These are phyloP conservation scores for Penicillium egyptiacum DNA, from an alignment of 495 filamentous ascomycete genomes.

Conservation along the genomic window DNA sequence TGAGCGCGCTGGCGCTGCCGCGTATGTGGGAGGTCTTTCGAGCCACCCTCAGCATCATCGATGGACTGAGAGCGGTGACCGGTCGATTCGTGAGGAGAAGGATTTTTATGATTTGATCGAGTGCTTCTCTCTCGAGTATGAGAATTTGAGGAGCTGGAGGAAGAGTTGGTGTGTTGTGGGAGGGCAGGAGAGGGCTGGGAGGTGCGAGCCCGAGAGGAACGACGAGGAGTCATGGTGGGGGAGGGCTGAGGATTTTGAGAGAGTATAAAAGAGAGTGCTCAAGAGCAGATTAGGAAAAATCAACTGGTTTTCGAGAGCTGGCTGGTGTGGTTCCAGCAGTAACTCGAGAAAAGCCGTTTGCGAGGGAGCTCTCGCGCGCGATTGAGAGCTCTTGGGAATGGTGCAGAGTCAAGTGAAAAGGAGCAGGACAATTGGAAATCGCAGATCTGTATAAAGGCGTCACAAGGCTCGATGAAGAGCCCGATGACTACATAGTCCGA, in stretches of 20 bases:
- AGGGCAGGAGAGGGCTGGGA: constrained; percentile 67
- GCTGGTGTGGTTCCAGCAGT: constrained; percentile 9
- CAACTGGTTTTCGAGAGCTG: constrained; percentile 5
- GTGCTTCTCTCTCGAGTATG: constrained; percentile 69
- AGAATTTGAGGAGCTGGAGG: constrained; percentile 74
- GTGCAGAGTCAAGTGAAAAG: constrained; percentile 13
- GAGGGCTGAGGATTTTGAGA: constrained; percentile 9
- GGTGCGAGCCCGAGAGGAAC: constrained; percentile 86
- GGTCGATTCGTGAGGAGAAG: constrained; percentile 70
- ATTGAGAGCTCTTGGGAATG: constrained; percentile 28
- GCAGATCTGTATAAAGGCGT: constrained; percentile 33
- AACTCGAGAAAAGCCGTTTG: constrained; percentile 22
- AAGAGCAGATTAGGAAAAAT: constrained; percentile 7
- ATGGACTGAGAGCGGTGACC: constrained; percentile 77
- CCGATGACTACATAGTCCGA: constrained; percentile 50
- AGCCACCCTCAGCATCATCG: constrained; percentile 61
- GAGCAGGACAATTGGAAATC: constrained; percentile 27
- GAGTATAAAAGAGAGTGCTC: constrained; percentile 16
- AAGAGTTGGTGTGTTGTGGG: constrained; percentile 71
- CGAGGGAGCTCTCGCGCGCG: constrained; percentile 32
- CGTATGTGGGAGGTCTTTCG: constrained; percentile 65
- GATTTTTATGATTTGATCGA: constrained; percentile 66
- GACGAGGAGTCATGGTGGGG: constrained; percentile 67
- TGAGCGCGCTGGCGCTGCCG: constrained; percentile 71
- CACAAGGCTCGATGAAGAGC: constrained; percentile 40